Conservation (phyloP, 78 protist species). For the Pigoraptor vietnamica region DNA sequence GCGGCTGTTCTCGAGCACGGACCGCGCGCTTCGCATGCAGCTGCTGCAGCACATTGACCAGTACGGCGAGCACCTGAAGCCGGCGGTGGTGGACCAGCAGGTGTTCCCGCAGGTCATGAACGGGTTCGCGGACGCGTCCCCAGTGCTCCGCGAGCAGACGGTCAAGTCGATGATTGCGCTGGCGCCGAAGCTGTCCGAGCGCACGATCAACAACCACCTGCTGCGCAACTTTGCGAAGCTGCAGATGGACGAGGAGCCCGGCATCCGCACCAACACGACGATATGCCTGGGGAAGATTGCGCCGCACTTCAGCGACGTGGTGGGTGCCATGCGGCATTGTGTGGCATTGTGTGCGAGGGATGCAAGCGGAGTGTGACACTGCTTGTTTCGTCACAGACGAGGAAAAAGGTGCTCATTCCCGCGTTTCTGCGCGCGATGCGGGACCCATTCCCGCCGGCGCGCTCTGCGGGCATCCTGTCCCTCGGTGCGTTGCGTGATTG, state of each 20-base stretch:
- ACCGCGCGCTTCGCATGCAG: conserved; percentile 59
- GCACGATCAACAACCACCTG: conserved; percentile 36
- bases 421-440: conserved; percentile 61
- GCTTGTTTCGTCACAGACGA: not conserved
- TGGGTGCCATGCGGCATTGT: not conserved
- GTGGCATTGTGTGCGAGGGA: not conserved
- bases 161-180: conserved; percentile 55
- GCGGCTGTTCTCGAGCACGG: conserved; percentile 51
- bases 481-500: not conserved
- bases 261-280: conserved; percentile 78
- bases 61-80: conserved; percentile 36
- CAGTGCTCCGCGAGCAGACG: conserved; percentile 63
- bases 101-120: not conserved
- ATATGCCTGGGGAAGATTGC: conserved; percentile 54
- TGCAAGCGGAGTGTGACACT: no score
- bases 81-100: not conserved
- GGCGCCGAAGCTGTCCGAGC: conserved; percentile 55
- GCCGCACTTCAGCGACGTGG: not conserved
- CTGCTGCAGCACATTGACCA: conserved; percentile 53
- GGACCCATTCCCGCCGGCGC: conserved; percentile 58
- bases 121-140: conserved; percentile 26
- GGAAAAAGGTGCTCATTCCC: conserved; percentile 40
- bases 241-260: conserved; percentile 62
- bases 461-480: conserved; percentile 32
- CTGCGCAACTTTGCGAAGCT: conserved; percentile 48